These are phyloP conservation scores for Syncephalastrum contaminatum DNA, from an alignment of 371 early-diverging fungal genomes.

Conservation along the genomic window DNA sequence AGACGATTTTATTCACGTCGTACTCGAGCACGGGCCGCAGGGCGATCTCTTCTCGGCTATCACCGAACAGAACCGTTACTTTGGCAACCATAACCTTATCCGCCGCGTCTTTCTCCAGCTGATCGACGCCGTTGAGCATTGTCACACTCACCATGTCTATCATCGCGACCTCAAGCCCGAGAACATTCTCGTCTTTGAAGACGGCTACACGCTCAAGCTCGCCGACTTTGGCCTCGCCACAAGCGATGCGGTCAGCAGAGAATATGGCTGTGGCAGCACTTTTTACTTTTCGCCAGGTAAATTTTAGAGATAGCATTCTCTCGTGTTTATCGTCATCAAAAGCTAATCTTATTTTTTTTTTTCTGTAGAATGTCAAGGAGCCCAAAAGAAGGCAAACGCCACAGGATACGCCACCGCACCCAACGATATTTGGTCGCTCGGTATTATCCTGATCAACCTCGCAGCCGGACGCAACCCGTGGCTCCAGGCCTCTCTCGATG, in stretches of 20 bases:
- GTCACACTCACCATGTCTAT: slow-evolving; percentile 57
- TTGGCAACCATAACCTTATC: slow-evolving; percentile 51
- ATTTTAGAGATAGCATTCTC: slow-evolving; percentile 1
- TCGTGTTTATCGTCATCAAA: slow-evolving; percentile 5
- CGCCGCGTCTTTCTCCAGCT: slow-evolving; percentile 60
- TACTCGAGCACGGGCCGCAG: slow-evolving; percentile 70
- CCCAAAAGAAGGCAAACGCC: slow-evolving; percentile 18
- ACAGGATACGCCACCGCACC: slow-evolving; percentile 66
- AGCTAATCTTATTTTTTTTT: not conserved
- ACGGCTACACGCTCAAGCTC: slow-evolving; percentile 66
- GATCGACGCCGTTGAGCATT: slow-evolving; percentile 56
- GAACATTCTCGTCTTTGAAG: slow-evolving; percentile 57
- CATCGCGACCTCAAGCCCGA: slow-evolving; percentile 82
- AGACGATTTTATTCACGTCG: slow-evolving; percentile 63
- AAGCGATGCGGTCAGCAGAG: slow-evolving; percentile 64
- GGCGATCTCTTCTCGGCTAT: slow-evolving; percentile 72
- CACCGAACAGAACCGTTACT: slow-evolving; percentile 53
- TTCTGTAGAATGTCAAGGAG: slow-evolving; percentile 72
- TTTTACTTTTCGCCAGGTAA: slow-evolving; percentile 90
- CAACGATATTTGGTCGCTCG: slow-evolving; percentile 84
- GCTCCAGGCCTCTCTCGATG: slow-evolving; percentile 72
- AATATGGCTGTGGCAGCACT: slow-evolving; percentile 89
- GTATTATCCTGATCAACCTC: slow-evolving; percentile 80
- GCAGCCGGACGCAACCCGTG: slow-evolving; percentile 79
- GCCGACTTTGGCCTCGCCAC: slow-evolving; percentile 96